A percentile compares a stretch with the other conserved stretches of the same genome.
These are phyloP conservation scores for Neofusicoccum kwambonambiense DNA, from an alignment of 2,329 filamentous ascomycete genomes.

Conservation along the genomic window DNA sequence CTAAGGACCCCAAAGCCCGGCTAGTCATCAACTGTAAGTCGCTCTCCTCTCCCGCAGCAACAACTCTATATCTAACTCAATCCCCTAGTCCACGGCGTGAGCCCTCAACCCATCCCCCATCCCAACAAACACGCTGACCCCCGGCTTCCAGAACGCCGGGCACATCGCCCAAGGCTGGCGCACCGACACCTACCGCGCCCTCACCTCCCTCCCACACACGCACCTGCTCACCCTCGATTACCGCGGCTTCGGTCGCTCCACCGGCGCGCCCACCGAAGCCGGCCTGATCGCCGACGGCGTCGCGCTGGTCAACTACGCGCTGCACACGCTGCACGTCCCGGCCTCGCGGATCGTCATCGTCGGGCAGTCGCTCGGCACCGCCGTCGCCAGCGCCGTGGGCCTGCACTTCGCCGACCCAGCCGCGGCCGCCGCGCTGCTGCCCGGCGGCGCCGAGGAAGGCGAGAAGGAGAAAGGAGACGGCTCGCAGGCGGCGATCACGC, in stretches of 20 bases:
- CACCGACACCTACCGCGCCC: conserved; percentile 72
- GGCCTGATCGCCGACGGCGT: conserved; percentile 57
- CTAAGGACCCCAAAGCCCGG: conserved; percentile 49
- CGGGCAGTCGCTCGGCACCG: conserved; percentile 60
- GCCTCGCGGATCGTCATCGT: conserved; percentile 58
- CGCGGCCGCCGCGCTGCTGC: conserved; percentile 21
- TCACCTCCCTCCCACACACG: conserved; percentile 66
- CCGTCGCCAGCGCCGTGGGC: conserved; percentile 69
- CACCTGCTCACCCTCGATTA: conserved; percentile 63
- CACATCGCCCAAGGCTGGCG: conserved; percentile 78
- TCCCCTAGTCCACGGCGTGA: conserved; percentile 60
- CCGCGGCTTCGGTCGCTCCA: conserved; percentile 58
- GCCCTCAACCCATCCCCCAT: conserved; percentile 25
- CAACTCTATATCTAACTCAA: conserved; percentile 15
- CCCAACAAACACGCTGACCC: conserved; percentile 20
- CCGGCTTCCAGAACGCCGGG: conserved; percentile 68
- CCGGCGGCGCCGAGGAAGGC: background rate
- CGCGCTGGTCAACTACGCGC: conserved; percentile 55
- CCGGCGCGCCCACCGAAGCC: conserved; percentile 54
- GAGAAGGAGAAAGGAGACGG: conserved; percentile 22
- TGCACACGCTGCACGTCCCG: conserved; percentile 52
- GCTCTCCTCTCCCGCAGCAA: background rate
- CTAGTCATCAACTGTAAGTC: conserved; percentile 56
- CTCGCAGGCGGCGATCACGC: background rate
- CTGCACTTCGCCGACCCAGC: conserved; percentile 61